These are phyloP conservation scores for Fragaria nilgerrensis DNA, from an alignment of 306 rosid genomes.

Conservation along the genomic window DNA sequence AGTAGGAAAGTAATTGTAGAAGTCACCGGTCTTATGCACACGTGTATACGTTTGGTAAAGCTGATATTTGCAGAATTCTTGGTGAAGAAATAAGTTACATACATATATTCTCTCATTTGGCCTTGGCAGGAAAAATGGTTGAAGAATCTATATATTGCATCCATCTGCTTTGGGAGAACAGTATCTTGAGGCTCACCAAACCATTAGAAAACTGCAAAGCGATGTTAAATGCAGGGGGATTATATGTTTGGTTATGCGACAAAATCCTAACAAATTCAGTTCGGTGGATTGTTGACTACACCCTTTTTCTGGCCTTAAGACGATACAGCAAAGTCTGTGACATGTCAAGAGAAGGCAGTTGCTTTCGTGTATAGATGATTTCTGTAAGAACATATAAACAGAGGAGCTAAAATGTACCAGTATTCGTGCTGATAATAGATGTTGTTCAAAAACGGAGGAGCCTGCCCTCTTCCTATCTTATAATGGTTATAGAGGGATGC, in stretches of 20 bases:
- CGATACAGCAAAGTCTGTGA: conserved; percentile 8
- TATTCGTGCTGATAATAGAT: conserved; percentile 9
- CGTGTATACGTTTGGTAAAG: background rate
- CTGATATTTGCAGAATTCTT: background rate
- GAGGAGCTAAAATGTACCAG: conserved; percentile 22
- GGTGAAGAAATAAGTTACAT: background rate
- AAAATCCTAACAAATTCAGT: conserved; percentile 8
- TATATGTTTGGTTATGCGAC: background rate
- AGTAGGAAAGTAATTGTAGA: background rate
- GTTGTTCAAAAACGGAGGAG: conserved; percentile 8
- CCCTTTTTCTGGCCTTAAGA: conserved; percentile 13
- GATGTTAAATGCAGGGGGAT: conserved; percentile 9
- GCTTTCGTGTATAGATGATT: conserved; percentile 23
- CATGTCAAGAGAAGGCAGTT: conserved; percentile 15
- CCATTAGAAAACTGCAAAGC: conserved; percentile 9
- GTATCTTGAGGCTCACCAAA: conserved; percentile 29
- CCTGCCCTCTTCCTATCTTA: conserved; percentile 21
- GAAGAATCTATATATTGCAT: conserved; percentile 42
- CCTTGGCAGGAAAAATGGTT: conserved; percentile 43
- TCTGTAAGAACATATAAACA: background rate
- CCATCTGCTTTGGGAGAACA: conserved; percentile 42
- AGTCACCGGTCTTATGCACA: background rate
- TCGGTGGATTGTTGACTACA: background rate
- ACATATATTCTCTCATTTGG: background rate
- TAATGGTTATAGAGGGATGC: conserved; percentile 13